Evolutionary conservation across 495 filamentous ascomycete genomes (phyloP), one percentile per base, ranked within the genome.

Genomic region (Aspergillus diversus): DNA sequence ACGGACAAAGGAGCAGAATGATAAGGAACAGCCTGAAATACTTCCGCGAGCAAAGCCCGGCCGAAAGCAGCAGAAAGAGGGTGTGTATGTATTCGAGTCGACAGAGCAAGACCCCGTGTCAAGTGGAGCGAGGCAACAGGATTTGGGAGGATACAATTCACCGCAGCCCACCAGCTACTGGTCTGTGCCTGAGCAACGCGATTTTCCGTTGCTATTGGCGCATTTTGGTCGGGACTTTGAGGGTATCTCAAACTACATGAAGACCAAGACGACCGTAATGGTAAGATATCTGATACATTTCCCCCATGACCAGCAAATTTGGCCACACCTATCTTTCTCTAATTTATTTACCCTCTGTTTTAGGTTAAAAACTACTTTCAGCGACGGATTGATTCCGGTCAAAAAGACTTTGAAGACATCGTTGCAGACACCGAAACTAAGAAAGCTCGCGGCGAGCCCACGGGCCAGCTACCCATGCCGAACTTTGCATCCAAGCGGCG

Each of bases 301-400:
- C 13, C 16, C 1, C 13, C 11, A 49, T 4, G 3, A 4, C 47
- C 21, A 16, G 21, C 15, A 27, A 27, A 27, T 1, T 27, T 27
- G 21, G 5, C 37, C 27, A 32, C 39, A n/a, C 17, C 7, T 13
- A 32, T 56, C 27, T 32, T 43, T 55, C 27, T 17, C 32, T 56
- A n/a, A 50, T 32, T 52, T 5, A 34, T 31, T 47, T 11, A 15
- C 37, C n/a, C 61, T 35, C 11, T 16, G n/a, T 4, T 61, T 50
- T 67, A 97, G 92, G 91, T 98, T 47, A 96, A 95, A 74, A 98
- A 98, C 69, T 93, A 93, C 72, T 97, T 89, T 63, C 85, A 89
- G 48, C 86, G 94, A 4, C 86, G 90, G 64, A 83, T 92, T 33
- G 91, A 96, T 49, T 80, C 77, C 33, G 87, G 86, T 4, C 86